Evolutionary conservation across 2,329 filamentous ascomycete species (phyloP).

Genomic region (Pyricularia sp.): DNA sequence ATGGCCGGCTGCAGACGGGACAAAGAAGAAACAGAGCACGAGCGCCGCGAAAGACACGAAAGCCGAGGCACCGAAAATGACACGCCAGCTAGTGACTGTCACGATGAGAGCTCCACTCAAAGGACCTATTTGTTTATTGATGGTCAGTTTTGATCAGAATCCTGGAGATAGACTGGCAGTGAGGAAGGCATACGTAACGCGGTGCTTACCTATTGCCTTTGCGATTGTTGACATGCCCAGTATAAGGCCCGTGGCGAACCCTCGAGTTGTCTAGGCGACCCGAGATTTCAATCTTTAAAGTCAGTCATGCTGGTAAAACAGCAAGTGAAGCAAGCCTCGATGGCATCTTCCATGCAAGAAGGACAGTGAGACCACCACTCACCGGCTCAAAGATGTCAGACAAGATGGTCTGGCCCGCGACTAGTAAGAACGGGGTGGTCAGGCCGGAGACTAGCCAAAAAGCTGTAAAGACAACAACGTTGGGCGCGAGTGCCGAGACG

Average conservation of each 20-base stretch:
- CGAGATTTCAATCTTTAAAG: neutral
- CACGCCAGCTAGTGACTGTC: conserved; percentile 62
- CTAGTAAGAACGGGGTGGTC: conserved; percentile 64
- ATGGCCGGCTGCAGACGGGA: conserved; percentile 8
- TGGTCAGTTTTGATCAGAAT: neutral
- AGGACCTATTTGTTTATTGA: conserved; percentile 32
- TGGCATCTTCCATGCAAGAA: neutral
- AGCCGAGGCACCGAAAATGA: conserved; percentile 26
- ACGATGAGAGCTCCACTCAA: conserved; percentile 71
- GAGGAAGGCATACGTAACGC: neutral
- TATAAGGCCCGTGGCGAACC: conserved; percentile 67
- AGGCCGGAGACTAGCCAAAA: conserved; percentile 68
- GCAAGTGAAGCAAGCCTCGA: neutral
- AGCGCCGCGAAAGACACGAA: conserved; percentile 19
- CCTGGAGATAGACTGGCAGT: neutral
- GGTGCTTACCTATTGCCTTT: neutral
- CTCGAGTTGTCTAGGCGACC: conserved; percentile 43
- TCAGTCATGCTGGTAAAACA: neutral
- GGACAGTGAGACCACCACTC: neutral
- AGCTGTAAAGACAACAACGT: conserved; percentile 61
- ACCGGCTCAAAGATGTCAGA: conserved; percentile 51
- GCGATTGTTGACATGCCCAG: conserved; percentile 27
- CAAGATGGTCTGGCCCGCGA: conserved; percentile 42
- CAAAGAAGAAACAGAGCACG: conserved; percentile 16
- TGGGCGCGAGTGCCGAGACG: conserved; percentile 62